Conservation (phyloP, 2,329 filamentous ascomycete species). For the Drechslerella dactyloides region DNA sequence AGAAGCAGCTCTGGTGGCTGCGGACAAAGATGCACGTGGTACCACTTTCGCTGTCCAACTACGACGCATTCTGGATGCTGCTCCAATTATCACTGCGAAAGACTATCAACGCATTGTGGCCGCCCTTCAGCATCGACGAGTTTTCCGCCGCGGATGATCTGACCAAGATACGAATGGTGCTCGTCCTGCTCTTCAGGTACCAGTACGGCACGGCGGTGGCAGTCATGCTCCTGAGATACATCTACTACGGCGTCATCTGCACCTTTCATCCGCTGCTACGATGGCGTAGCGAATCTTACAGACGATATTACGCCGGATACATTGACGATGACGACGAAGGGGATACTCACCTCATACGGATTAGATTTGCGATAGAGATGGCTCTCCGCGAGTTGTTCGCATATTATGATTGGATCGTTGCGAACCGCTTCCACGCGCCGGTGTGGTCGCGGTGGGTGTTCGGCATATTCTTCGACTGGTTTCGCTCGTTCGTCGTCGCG, state of each 20-base stretch:
- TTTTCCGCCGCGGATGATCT: neutral
- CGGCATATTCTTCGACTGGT: neutral
- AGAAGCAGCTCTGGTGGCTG: neutral
- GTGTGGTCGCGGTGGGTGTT: neutral
- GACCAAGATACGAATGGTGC: neutral
- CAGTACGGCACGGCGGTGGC: conserved; percentile 7
- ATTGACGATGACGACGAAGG: neutral
- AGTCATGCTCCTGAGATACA: neutral
- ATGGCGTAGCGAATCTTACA: neutral
- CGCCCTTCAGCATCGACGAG: no score
- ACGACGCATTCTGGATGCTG: neutral
- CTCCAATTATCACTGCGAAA: neutral
- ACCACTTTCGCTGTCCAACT: neutral
- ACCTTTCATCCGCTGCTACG: neutral
- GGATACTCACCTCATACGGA: neutral
- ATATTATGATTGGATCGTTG: neutral
- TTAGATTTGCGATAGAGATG: neutral
- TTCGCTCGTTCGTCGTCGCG: neutral
- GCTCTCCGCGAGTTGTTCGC: neutral
- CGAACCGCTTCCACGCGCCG: no score
- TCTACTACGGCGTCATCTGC: neutral
- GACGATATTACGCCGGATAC: neutral
- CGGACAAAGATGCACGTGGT: neutral
- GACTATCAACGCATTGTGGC: neutral
- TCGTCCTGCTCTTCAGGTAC: neutral